Conservation (phyloP, 768 basidiomycete species). For the Ramaria sp. region DNA sequence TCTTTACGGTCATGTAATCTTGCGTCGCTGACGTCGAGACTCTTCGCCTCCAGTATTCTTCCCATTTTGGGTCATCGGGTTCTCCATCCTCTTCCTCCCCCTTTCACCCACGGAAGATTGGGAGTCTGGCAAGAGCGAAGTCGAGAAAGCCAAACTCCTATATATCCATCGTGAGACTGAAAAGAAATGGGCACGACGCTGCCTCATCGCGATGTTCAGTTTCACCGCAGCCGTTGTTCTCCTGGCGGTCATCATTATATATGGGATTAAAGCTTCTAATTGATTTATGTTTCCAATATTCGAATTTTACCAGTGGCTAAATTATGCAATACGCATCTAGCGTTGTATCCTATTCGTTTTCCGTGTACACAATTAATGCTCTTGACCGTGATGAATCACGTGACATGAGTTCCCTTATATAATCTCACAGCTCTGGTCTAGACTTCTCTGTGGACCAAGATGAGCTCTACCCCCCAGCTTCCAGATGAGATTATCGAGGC, state of each 20-base stretch:
- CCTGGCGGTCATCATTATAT: slow-evolving; percentile 11
- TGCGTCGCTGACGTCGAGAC: neutral
- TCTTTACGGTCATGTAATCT: neutral
- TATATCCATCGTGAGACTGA: slow-evolving; percentile 36
- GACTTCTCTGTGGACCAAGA: neutral
- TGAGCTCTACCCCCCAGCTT: neutral
- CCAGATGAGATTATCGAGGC: slow-evolving; percentile 3
- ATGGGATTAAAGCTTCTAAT: neutral
- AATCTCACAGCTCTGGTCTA: too few species aligned
- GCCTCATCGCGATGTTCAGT: slow-evolving; percentile 40
- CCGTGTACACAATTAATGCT: too few species aligned
- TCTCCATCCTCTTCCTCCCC: slow-evolving; percentile 43
- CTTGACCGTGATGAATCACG: neutral
- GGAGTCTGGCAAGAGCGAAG: slow-evolving; percentile 45
- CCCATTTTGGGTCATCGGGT: slow-evolving; percentile 50
- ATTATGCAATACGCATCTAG: too few species aligned
- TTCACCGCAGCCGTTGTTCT: slow-evolving; percentile 29
- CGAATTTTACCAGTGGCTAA: neutral
- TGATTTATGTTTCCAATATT: neutral
- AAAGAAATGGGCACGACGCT: slow-evolving; percentile 46
- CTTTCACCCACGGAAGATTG: slow-evolving; percentile 38
- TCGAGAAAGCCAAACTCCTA: slow-evolving; percentile 36
- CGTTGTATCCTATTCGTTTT: too few species aligned
- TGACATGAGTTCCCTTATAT: neutral
- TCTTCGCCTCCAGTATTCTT: slow-evolving; percentile 37